phyloP scores from a whole-genome alignment of 139 green algal species.

The Chlorella sp. region DNA sequence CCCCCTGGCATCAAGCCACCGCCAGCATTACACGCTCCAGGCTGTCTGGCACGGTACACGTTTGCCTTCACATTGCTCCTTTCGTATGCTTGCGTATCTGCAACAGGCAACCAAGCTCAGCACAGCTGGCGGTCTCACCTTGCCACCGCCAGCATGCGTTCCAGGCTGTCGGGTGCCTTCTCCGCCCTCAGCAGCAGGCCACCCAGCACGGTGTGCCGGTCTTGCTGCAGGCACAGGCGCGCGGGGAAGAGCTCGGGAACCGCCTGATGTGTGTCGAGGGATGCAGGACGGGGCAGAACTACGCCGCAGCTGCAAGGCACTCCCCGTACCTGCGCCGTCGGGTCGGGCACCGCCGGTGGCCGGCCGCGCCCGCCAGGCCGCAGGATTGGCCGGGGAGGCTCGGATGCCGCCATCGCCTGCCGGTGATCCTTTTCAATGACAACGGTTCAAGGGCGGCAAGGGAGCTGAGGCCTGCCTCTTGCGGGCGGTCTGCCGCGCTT shows the following conservation, averaged over 20 bases:
- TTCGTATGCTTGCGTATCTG: no score
- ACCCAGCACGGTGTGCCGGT: slow-evolving; percentile 21
- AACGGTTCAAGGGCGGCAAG: no score
- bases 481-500: no score
- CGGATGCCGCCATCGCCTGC: no score
- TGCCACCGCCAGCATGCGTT: slow-evolving; percentile 37
- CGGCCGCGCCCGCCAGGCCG: neutral
- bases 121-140: slow-evolving; percentile 5
- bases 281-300: neutral
- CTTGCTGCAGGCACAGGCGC: slow-evolving; percentile 5
- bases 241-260: neutral
- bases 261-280: neutral
- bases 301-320: neutral
- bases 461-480: no score
- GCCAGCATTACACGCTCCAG: no score
- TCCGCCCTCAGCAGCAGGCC: slow-evolving; percentile 34
- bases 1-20: no score
- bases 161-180: slow-evolving; percentile 9
- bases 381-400: neutral
- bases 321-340: neutral
- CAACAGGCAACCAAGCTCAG: no score
- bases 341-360: neutral
- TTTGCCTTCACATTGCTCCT: no score
- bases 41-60: no score
- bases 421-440: no score